phyloP scores from a whole-genome alignment of 306 rosid species.

The Quercus gilva region DNA sequence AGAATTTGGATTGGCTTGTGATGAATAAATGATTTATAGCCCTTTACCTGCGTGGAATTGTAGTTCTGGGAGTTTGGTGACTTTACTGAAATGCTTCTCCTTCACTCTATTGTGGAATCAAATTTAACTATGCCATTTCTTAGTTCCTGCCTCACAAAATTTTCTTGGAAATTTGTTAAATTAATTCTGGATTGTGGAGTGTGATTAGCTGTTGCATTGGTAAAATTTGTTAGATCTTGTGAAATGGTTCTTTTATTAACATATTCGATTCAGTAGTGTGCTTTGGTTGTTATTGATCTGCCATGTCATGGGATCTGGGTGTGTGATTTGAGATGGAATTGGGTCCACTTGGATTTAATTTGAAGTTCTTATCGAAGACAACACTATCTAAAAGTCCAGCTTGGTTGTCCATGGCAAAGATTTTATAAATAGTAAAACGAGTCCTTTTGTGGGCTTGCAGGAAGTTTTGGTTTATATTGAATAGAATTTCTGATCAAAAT shows the following conservation, averaged over 20 bases:
- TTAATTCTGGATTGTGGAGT: neutral
- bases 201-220: neutral
- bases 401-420: neutral
- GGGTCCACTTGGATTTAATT: neutral
- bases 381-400: neutral
- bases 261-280: neutral
- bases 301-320: neutral
- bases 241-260: neutral
- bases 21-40: neutral
- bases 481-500: neutral
- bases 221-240: neutral
- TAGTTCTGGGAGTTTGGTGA: neutral
- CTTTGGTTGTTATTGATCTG: neutral
- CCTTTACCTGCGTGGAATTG: constrained; percentile 1
- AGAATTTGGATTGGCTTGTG: neutral
- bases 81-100: neutral
- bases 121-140: neutral
- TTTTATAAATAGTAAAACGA: neutral
- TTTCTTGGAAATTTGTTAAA: neutral
- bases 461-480: neutral
- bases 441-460: too few relatives aligned
- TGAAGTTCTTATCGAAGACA: neutral
- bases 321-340: neutral
- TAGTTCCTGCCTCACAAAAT: neutral
- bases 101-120: neutral